These are phyloP conservation scores for Nemania abortiva DNA, from an alignment of 2,329 filamentous ascomycete genomes.

Conservation along the genomic window DNA sequence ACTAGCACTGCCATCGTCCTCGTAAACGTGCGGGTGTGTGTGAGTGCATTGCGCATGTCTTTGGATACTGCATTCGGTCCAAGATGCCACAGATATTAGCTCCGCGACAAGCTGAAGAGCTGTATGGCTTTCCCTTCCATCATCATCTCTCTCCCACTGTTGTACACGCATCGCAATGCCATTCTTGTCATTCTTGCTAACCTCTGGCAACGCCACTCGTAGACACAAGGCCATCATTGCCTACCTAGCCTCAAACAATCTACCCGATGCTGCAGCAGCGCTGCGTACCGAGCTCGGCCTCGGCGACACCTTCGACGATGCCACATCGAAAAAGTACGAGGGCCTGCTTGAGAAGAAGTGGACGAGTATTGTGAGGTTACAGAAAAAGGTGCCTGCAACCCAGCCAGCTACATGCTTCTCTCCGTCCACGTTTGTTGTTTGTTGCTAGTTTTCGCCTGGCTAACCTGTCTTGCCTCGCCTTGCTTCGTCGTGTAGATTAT, in stretches of 20 bases:
- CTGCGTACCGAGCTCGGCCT: constrained; percentile 83
- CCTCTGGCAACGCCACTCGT: background rate
- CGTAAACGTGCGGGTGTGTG: background rate
- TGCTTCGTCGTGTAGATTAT: constrained; percentile 73
- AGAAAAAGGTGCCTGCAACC: constrained; percentile 81
- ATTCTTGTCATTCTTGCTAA: constrained; percentile 10
- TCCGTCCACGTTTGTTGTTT: background rate
- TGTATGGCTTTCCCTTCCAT: constrained; percentile 42
- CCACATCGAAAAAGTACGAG: constrained; percentile 93
- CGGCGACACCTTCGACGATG: constrained; percentile 77
- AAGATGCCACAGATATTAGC: constrained; percentile 51
- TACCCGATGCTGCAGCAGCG: constrained; percentile 75
- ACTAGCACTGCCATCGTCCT: background rate
- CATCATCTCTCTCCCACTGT: background rate
- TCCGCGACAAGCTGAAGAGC: constrained; percentile 52
- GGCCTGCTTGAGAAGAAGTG: constrained; percentile 97
- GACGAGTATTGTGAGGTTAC: constrained; percentile 93
- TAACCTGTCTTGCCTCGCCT: constrained; percentile 15
- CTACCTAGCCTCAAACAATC: constrained; percentile 81
- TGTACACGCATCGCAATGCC: background rate
- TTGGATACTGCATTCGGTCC: constrained; percentile 12
- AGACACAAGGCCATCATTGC: constrained; percentile 91
- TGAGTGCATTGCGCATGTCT: constrained; percentile 1
- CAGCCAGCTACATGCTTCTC: background rate
- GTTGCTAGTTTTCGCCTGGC: background rate